Evolutionary conservation across 176 grass and related monocot species (phyloP), one percentile per base, ranked within the genome.

Genomic region (Miscanthus lutarioriparius): DNA sequence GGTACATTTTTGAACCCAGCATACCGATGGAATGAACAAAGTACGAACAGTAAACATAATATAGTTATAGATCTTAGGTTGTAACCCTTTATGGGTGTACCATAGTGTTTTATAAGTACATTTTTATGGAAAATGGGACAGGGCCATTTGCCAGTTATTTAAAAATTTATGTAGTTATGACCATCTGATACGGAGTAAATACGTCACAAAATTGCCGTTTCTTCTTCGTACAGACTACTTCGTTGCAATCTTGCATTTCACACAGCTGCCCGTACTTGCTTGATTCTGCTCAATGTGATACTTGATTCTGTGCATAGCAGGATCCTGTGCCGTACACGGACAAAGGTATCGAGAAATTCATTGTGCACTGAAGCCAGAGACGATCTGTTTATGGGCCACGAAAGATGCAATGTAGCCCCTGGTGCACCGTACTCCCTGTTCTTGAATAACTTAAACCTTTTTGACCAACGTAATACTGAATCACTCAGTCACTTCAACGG

Each of bases 211-310:
- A 64, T 10, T 72, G 19, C 9, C 48, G 59, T 64, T 8, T n/a
- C 48, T 8, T 27, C 35, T 19, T 37, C 30, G 11, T 28, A 10
- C 23, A 48, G 30, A 64, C 22, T 35, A 51, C 13, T 76, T 87
- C 33, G 6, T 49, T 64, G 71, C 44, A 75, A 67, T 85, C 67
- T 79, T 77, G 25, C 72, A 63, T 79, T 72, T 82, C 47, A 77
- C 36, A 74, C 44, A 75, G 37, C 37, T 84, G 75, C 13, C n/a
- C 16, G 82, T 83, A 76, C n/a, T n/a, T n/a, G n/a, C 47, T 49
- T 64, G 28, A 41, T 51, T 64, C 28, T 82, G 30, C 49, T 89
- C 43, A 36, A 37, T 54, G 64, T 81, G 37, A 66, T 12, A 59
- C n/a, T n/a, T n/a, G n/a, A n/a, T n/a, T n/a, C 37, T 61, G 56